Evolutionary conservation across 495 filamentous ascomycete species (phyloP), one percentile per base, ranked within the genome.

Genomic region (Chaetomium fimeti): DNA sequence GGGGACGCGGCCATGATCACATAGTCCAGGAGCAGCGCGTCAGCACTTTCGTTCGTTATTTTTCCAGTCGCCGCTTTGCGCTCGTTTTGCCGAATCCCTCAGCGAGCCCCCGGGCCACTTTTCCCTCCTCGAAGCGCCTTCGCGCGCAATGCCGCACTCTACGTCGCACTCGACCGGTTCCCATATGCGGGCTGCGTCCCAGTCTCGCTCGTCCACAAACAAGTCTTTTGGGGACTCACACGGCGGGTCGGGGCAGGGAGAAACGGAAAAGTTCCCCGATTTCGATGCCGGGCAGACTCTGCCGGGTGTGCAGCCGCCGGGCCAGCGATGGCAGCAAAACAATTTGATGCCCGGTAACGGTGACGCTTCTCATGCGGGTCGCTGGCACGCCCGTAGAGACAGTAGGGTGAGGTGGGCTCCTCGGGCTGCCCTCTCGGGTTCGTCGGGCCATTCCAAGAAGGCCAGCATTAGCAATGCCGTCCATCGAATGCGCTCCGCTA

Each of bases 401-500:
- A 73, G 73, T 70, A 53, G 60, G 68, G 85, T 74, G 63, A 79
- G 65, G 79, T 86, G 73, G 79, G 80, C 67, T 61, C 73, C 74
- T 3, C 54, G 69, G 36, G 69, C 72, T 15, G 67, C 72, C 59
- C 54, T 78, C 42, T 78, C 83, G 64, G 52, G 68, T 62, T 38
- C 49, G 28, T 43, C 42, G 58, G 74, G 76, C 66, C 90, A 93
- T 73, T 80, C 82, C 9, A 82, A 88, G 67, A 88, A 91, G 73
- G 92, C 89, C 79, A 95, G 91, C 75, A 82, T 96, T 68, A 87
- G 87, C 76, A 91, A 95, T 76, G 90, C 92, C 59, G 86, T 96
- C 67, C 86, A 82, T 61, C 91, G 87, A 5, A 91, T 96, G 65
- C 80, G 91, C 57, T 88, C 83, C 66, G 89, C 82, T 56, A 97